Conservation (phyloP, 805 yeast genomes). For the Zygoascus ofunaensis region DNA sequence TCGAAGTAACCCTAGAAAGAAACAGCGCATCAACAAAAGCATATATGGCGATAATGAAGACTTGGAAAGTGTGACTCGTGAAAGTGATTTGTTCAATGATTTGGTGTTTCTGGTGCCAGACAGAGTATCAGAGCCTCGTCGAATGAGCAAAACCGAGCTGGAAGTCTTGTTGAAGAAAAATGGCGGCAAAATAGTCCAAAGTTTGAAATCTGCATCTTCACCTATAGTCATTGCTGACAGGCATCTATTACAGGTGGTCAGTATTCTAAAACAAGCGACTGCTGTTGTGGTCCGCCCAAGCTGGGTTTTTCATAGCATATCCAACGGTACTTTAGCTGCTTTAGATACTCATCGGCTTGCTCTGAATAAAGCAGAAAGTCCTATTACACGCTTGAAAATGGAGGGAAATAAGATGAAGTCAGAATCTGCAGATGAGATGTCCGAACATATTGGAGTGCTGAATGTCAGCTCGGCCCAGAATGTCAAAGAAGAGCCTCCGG, state of each 20-base stretch:
- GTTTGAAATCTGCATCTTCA: constrained; percentile 5
- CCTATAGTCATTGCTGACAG: constrained; percentile 20
- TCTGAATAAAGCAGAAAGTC: too few species aligned
- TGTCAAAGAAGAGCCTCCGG: too few species aligned
- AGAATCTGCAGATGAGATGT: too few species aligned
- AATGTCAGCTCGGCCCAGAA: too few species aligned
- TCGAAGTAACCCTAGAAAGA: constrained; percentile 6
- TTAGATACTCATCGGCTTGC: too few species aligned
- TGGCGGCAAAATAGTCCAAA: constrained; percentile 25
- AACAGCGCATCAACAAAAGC: constrained; percentile 2
- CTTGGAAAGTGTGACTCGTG: constrained; percentile 1
- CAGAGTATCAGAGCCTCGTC: constrained; percentile 20
- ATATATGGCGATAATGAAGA: constrained; percentile 6
- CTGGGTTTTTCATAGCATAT: constrained; percentile 67
- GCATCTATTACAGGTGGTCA: constrained; percentile 32
- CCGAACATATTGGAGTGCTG: too few species aligned
- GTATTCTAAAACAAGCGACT: constrained; percentile 34
- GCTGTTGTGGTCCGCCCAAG: constrained; percentile 54
- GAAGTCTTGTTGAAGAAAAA: constrained; percentile 18
- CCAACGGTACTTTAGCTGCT: constrained; percentile 16
- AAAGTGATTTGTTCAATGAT: constrained; percentile 16
- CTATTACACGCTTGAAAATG: too few species aligned
- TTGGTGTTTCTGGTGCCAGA: constrained; percentile 20
- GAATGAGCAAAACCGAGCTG: constrained; percentile 16
- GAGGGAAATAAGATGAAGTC: too few species aligned